Evolutionary conservation across 805 yeast genomes (phyloP).

Genomic region (Wickerhamiella sorbophila): DNA sequence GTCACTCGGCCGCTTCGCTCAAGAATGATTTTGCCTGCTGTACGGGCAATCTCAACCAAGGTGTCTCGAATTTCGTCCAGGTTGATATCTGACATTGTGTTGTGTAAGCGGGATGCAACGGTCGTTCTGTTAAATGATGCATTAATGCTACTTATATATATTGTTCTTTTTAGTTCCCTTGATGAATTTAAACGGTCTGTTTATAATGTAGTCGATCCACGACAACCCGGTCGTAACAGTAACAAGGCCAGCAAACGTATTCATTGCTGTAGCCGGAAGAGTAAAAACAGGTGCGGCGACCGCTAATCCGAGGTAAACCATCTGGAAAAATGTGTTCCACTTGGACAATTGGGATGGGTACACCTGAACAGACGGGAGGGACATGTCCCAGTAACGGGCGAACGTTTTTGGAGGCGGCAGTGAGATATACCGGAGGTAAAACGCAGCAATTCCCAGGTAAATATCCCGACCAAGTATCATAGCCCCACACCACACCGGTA

Average conservation of each 20-base stretch:
- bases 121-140: background rate
- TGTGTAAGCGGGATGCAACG: background rate
- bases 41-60: slow-evolving; percentile 29
- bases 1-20: slow-evolving; percentile 34
- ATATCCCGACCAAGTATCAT: slow-evolving; percentile 77
- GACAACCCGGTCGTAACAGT: slow-evolving; percentile 38
- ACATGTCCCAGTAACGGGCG: slow-evolving; percentile 60
- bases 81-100: background rate
- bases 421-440: slow-evolving; percentile 57
- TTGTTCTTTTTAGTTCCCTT: slow-evolving; percentile 5
- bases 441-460: slow-evolving; percentile 53
- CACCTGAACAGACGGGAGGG: slow-evolving; percentile 70
- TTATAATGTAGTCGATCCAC: background rate
- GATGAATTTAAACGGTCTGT: slow-evolving; percentile 14
- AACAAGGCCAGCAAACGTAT: slow-evolving; percentile 28
- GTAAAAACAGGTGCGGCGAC: slow-evolving; percentile 41
- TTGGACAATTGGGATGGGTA: slow-evolving; percentile 79
- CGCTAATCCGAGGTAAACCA: slow-evolving; percentile 65
- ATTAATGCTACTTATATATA: background rate
- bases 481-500: slow-evolving; percentile 46
- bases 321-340: slow-evolving; percentile 81
- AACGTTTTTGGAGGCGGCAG: slow-evolving; percentile 66
- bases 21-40: slow-evolving; percentile 38
- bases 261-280: slow-evolving; percentile 20
- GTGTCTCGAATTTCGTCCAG: slow-evolving; percentile 26